Evolutionary conservation across 345 rosid species (phyloP), one percentile per base, ranked within the genome.

Genomic region (Camelina neglecta): DNA sequence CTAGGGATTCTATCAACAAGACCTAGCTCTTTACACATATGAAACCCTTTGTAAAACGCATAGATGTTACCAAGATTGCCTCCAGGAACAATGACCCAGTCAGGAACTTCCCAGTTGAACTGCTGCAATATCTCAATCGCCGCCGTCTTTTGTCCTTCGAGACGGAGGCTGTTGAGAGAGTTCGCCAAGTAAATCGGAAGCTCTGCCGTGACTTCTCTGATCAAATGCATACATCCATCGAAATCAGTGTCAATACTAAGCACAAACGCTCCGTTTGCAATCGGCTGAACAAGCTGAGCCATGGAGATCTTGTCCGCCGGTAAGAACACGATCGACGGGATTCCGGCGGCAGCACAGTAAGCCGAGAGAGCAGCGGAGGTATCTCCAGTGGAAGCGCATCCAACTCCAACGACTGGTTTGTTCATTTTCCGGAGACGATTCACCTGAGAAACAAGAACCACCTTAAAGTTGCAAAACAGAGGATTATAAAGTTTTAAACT

Each of bases 71-170:
- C 97, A 29, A 92, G 76, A 71, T 92, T 92, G 2, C 96, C 96
- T 53, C 97, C 97, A 0, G 96, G 97, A 18, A 92, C 87, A 5
- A 92, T 87, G 20, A 92, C 97, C 97, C 97, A 92, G 62, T 92
- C 94, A 0, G 96, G 97, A 23, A 92, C 96, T 74, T 87, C 84
- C 96, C 97, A 92, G 31, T 92, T 84, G 61, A 90, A 90, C 69
- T 92, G 97, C 88, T 92, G 97, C 81, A 92, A 20, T 21, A 92
- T 92, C 84, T 92, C 96, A 10, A 92, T 85, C 0, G 93, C 97
- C 33, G 96, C 96, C 2, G 96, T 92, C 63, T 92, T 90, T 44
- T 92, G 97, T 8, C 97, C 96, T 69, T 92, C 97, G 2, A 92
- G 81, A 74, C 97, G 85, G 45, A 92, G 83, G 64, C 96, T 88